These are phyloP conservation scores for Coleophoma eucalyptorum DNA, from an alignment of 2,329 filamentous ascomycete genomes.

Conservation along the genomic window DNA sequence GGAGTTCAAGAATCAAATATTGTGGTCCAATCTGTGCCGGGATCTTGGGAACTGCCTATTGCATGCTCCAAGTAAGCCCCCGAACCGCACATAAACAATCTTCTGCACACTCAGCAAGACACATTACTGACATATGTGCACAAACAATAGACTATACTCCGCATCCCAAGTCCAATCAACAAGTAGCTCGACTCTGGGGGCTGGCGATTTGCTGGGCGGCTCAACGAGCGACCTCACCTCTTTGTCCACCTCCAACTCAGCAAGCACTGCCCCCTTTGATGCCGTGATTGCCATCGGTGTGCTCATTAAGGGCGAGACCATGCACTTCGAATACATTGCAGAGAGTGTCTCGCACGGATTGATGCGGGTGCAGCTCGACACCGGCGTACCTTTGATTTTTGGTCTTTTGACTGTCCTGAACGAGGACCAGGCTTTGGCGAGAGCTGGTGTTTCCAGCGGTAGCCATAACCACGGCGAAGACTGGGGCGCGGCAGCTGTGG, in stretches of 20 bases:
- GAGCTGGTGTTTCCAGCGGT: constrained; percentile 74
- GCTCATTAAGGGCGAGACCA: constrained; percentile 96
- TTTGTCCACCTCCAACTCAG: constrained; percentile 34
- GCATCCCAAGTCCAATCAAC: constrained; percentile 82
- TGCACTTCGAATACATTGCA: constrained; percentile 99
- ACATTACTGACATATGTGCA: neutral
- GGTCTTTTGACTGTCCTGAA: constrained; percentile 84
- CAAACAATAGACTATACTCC: constrained; percentile 63
- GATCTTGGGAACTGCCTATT: constrained; percentile 91
- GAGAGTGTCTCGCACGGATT: constrained; percentile 87
- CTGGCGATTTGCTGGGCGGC: constrained; percentile 72
- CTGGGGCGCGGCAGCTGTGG: constrained; percentile 92
- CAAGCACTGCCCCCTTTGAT: constrained; percentile 66
- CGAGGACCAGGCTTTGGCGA: constrained; percentile 81
- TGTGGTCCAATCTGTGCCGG: constrained; percentile 83
- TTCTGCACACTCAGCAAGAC: neutral
- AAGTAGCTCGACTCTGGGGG: constrained; percentile 54
- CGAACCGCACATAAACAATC: neutral
- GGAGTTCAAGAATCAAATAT: constrained; percentile 90
- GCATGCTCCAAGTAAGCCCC: constrained; percentile 52
- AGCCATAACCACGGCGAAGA: constrained; percentile 97
- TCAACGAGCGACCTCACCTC: constrained; percentile 63
- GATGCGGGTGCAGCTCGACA: constrained; percentile 91
- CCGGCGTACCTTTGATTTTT: constrained; percentile 85
- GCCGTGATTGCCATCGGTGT: constrained; percentile 94